Conservation (phyloP, 2,329 filamentous ascomycete genomes). For the Fusarium armeniacum region DNA sequence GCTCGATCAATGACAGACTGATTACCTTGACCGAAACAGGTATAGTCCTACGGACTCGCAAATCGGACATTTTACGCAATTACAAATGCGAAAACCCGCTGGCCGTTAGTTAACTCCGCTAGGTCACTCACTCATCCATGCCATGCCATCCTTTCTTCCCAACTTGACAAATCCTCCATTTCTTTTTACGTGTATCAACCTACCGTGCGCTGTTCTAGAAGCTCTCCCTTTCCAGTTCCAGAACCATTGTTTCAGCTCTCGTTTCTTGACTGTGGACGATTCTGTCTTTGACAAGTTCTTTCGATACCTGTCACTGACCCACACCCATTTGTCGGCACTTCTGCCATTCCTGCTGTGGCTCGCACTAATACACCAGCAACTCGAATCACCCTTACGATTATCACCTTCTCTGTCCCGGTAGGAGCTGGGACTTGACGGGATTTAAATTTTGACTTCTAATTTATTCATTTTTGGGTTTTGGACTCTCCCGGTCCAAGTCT, state of each 20-base stretch:
- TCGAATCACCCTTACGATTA: constrained; percentile 30
- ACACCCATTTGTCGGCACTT: constrained; percentile 38
- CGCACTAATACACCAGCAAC: constrained; percentile 43
- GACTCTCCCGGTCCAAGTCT: constrained; percentile 34
- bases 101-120: constrained; percentile 42
- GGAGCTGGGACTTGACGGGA: constrained; percentile 16
- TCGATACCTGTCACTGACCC: constrained; percentile 41
- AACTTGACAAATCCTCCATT: constrained; percentile 31
- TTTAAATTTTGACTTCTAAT: constrained; percentile 14
- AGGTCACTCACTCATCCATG: constrained; percentile 21
- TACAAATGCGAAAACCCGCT: constrained; percentile 43
- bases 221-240: constrained; percentile 3
- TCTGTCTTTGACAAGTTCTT: constrained; percentile 1
- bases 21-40: constrained; percentile 26
- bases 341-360: constrained; percentile 45
- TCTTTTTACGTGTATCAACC: constrained; percentile 24
- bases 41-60: constrained; percentile 34
- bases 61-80: constrained; percentile 47
- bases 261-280: constrained; percentile 5
- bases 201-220: constrained; percentile 12
- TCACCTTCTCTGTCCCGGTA: constrained; percentile 13
- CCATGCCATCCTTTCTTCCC: constrained; percentile 10
- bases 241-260: constrained; percentile 14
- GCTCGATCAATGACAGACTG: constrained; percentile 13
- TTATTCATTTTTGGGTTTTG: constrained; percentile 29